Base-by-base conservation (phyloP, 2,329 filamentous ascomycete genomes). In the Neofusicoccum parvum region DNA sequence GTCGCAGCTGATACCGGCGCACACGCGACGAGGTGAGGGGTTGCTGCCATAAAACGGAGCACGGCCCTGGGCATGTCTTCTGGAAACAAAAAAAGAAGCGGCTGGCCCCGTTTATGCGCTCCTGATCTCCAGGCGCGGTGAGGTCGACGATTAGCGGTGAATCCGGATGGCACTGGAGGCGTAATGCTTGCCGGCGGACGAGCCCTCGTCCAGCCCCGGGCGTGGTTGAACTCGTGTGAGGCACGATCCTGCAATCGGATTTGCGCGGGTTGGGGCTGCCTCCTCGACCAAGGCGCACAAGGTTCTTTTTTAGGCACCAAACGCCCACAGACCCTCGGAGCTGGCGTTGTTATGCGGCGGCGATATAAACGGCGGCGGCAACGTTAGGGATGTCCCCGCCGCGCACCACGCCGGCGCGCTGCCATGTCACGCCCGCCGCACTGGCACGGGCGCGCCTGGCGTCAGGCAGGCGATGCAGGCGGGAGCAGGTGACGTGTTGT, bases 101-200 rank as follows among this genome's bases (percentile, higher is more conserved):
- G 41, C 11, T 6, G 9, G 56, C 41, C 56, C 56, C 56, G 56
- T 36, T 60, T 60, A 48, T 48, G 23, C 20, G 27, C 56, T 60
- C 56, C 56, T 60, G 56, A 60, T 60, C 56, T 48, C 56, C 56
- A 37, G n/a, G 39, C 56, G 56, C 56, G 56, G 56, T 60, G 56
- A 60, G 32, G 41, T 48, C 12, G 56, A 17, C 56, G 56, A 59
- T 48, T 48, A 23, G 56, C 56, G 56, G 56, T 60, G 56, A 59
- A 59, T 59, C 23, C 39, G 54, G 27, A n/a, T 34, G 56, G 17
- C 32, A 12, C n/a, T 37, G 12, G 41, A 60, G 32, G 10, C 10
- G n/a, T 48, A 9, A 49, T 59, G 54, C 51, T 39, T 11, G 48
- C 48, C 23, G 23, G 12, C 10, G 34, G 34, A 17, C 12, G 32